A percentile compares a stretch with the other conserved stretches of the same genome.
Evolutionary conservation across 2,329 filamentous ascomycete species (phyloP).

Genomic region (Botrytis galanthina): DNA sequence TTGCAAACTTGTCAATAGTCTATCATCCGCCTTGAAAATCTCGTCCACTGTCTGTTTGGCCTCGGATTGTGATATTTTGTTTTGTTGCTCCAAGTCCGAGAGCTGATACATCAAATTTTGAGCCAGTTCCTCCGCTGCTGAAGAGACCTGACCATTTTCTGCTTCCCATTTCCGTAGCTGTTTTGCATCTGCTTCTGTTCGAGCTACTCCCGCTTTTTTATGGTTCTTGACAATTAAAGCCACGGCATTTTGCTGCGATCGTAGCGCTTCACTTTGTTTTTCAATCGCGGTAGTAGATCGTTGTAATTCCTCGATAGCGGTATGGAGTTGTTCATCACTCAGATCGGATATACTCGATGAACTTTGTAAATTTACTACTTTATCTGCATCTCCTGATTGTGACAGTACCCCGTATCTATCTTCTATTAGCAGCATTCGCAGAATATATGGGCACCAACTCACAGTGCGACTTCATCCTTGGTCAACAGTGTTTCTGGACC

Average conservation of each 20-base stretch:
- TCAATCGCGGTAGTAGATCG: conserved; percentile 62
- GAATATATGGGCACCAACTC: conserved; percentile 23
- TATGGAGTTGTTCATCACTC: conserved; percentile 57
- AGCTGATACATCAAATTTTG: conserved; percentile 48
- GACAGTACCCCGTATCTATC: conserved; percentile 52
- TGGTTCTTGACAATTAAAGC: conserved; percentile 50
- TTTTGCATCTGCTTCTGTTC: conserved; percentile 42
- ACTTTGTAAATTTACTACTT: conserved; percentile 46
- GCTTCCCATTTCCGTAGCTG: conserved; percentile 43
- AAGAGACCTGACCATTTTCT: conserved; percentile 44
- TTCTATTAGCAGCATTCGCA: conserved; percentile 17
- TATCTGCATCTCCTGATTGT: conserved; percentile 48
- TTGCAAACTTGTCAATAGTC: conserved; percentile 61
- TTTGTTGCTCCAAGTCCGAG: conserved; percentile 52
- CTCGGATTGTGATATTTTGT: conserved; percentile 44
- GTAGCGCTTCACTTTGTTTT: conserved; percentile 60
- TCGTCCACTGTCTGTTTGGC: conserved; percentile 50
- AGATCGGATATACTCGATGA: conserved; percentile 51
- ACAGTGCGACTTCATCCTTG: conserved; percentile 54
- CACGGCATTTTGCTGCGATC: conserved; percentile 61
- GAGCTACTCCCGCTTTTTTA: conserved; percentile 39
- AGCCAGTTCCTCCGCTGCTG: conserved; percentile 49
- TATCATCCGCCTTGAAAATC: conserved; percentile 61
- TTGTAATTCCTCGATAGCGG: conserved; percentile 62
- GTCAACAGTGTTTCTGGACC: conserved; percentile 52